phyloP scores from a whole-genome alignment of 2,329 filamentous ascomycete genomes.

The Stagonosporopsis tanaceti region DNA sequence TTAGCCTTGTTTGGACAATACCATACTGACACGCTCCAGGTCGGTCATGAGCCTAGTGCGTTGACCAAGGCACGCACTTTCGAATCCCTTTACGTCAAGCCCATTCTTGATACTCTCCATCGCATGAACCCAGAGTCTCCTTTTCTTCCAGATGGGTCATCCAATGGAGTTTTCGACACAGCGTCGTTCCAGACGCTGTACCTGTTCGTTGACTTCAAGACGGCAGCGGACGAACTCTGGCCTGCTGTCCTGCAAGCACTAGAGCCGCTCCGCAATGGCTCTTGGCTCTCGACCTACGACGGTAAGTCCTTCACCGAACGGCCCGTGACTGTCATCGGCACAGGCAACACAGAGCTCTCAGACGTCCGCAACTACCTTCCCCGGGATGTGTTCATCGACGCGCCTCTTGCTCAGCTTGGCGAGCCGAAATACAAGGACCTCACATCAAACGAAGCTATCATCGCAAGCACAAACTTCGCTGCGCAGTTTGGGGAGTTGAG shows the following conservation, averaged over 20 bases:
- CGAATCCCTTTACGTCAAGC: conserved; percentile 65
- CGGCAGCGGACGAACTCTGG: conserved; percentile 63
- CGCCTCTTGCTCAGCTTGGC: conserved; percentile 57
- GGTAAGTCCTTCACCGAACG: conserved; percentile 55
- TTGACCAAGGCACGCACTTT: conserved; percentile 63
- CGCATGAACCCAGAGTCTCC: conserved; percentile 63
- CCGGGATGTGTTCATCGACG: conserved; percentile 67
- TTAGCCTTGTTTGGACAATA: no score
- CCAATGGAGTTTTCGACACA: conserved; percentile 70
- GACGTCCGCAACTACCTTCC: conserved; percentile 53
- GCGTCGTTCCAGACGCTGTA: conserved; percentile 66
- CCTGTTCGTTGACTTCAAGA: conserved; percentile 71
- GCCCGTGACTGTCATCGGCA: conserved; percentile 69
- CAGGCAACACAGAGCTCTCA: conserved; percentile 57
- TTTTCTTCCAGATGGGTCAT: conserved; percentile 57
- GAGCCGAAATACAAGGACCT: conserved; percentile 54
- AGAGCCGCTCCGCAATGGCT: conserved; percentile 62
- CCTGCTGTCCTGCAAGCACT: conserved; percentile 64
- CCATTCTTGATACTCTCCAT: conserved; percentile 63
- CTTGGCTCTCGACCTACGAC: conserved; percentile 63
- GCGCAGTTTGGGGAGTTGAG: conserved; percentile 52
- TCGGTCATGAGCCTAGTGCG: conserved; percentile 64
- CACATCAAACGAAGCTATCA: conserved; percentile 59
- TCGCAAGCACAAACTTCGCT: conserved; percentile 62
- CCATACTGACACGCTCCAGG: conserved; percentile 43